phyloP scores from a whole-genome alignment of 2,329 filamentous ascomycete genomes.

The Microascus cirrosus region DNA sequence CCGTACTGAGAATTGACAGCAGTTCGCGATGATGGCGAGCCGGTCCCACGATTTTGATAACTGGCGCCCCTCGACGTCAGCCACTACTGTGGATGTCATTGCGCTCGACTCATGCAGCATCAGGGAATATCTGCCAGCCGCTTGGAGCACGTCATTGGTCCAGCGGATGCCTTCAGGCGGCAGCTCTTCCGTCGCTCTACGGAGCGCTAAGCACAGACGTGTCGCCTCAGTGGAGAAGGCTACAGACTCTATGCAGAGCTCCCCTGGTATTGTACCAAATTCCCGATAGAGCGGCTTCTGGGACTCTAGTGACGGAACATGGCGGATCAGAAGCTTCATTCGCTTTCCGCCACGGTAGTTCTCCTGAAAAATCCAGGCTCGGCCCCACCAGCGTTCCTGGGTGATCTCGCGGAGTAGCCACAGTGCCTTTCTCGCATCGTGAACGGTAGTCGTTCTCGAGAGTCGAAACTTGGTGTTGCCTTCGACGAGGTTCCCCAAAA shows the following conservation, averaged over 20 bases:
- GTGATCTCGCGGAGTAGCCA: slow-evolving; percentile 14
- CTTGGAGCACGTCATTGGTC: no score
- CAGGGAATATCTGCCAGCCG: no score
- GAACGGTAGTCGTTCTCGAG: not conserved
- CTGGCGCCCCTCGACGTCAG: slow-evolving; percentile 6
- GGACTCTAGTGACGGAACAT: slow-evolving; percentile 9
- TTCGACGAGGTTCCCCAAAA: not conserved
- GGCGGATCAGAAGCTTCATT: slow-evolving; percentile 17
- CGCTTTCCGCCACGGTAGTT: slow-evolving; percentile 16
- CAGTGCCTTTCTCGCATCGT: slow-evolving; percentile 10
- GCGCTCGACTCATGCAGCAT: no score
- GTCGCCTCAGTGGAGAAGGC: slow-evolving; percentile 13
- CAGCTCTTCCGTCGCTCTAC: slow-evolving; percentile 15
- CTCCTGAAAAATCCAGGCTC: slow-evolving; percentile 22
- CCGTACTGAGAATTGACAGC: slow-evolving; percentile 17
- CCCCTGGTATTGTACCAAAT: slow-evolving; percentile 11
- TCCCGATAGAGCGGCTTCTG: not conserved
- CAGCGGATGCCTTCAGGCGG: no score
- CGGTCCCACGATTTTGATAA: slow-evolving; percentile 15
- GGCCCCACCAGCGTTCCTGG: slow-evolving; percentile 15
- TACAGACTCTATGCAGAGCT: slow-evolving; percentile 14
- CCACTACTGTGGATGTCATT: no score
- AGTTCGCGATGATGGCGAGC: slow-evolving; percentile 19
- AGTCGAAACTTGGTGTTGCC: slow-evolving; percentile 7
- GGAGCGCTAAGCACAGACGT: slow-evolving; percentile 9